Evolutionary conservation across 1,284 basidiomycete genomes (phyloP), one percentile per base, ranked within the genome.

Genomic region (Amylostereum areolatum): DNA sequence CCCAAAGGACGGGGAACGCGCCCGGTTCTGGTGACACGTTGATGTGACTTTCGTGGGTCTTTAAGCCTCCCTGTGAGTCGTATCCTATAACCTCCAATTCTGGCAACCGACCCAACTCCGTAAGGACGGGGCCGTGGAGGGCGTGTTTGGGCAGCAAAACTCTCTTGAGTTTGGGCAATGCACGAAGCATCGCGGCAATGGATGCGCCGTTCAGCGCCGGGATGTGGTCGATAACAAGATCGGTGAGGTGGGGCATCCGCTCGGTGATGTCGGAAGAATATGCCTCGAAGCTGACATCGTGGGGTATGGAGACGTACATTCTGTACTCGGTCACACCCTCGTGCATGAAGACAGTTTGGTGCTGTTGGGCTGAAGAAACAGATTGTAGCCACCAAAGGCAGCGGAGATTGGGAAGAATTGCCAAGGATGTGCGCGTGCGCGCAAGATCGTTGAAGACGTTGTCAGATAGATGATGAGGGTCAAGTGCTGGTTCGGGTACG

Each of bases 361-460:
- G 64, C 51, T 66, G 58, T 10, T 61, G 57, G 9, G 39, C 8
- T 1, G 57, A 55, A 24, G 50, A 32, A 29, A 36, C 48, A 30
- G 46, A 46, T 4, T 62, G 60, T 30, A 62, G 50, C 72, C 73
- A 77, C 2, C 68, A 60, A 6, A 83, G 62, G 0, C 70, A 68
- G 32, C 73, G 73, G 50, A 81, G 66, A 55, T 76, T 77, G 4
- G 82, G 82, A 6, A 85, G 59, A 32, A 83, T 70, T 45, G 74
- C 68, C 36, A 78, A 57, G 4, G 66, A 66, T 0, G 74, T 73
- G 3, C 81, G 70, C 2, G 80, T 77, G 41, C 75, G 68, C 0
- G 78, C 78, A 8, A 84, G 67, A 46, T 76, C 74, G 57, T 80
- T 74, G 54, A 83, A 74, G 27, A 76, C 59, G 9, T 12, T 53